A percentile compares a stretch with the other conserved stretches of the same genome.
phyloP scores from a whole-genome alignment of 2,329 filamentous ascomycete species.

The Paecilomyces sp. region DNA sequence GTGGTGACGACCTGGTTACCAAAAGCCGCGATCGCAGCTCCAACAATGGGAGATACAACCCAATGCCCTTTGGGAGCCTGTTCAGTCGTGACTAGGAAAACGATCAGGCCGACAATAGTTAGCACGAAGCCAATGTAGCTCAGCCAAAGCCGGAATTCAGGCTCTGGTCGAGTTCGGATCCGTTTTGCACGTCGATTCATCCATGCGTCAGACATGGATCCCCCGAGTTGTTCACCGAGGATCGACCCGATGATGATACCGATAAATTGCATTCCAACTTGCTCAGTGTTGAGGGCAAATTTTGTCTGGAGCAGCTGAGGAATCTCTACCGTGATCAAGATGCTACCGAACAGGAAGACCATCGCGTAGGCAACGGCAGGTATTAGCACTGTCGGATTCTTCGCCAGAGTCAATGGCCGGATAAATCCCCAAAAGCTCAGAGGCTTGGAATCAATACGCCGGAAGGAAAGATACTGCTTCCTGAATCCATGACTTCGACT shows the following conservation, averaged over 20 bases:
- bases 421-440: slow-evolving; percentile 45
- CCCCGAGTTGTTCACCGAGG: slow-evolving; percentile 54
- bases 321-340: slow-evolving; percentile 52
- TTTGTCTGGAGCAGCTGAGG: slow-evolving; percentile 51
- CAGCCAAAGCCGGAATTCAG: slow-evolving; percentile 53
- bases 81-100: slow-evolving; percentile 48
- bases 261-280: slow-evolving; percentile 53
- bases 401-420: slow-evolving; percentile 42
- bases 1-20: slow-evolving; percentile 58
- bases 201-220: slow-evolving; percentile 48
- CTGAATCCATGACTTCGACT: slow-evolving; percentile 29
- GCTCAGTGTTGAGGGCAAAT: slow-evolving; percentile 51
- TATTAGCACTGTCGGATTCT: slow-evolving; percentile 42
- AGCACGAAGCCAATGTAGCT: slow-evolving; percentile 47
- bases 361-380: slow-evolving; percentile 50
- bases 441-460: slow-evolving; percentile 48
- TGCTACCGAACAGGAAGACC: slow-evolving; percentile 49
- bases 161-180: slow-evolving; percentile 30
- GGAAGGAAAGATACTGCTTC: slow-evolving; percentile 38
- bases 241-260: slow-evolving; percentile 52
- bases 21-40: slow-evolving; percentile 44
- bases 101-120: slow-evolving; percentile 45
- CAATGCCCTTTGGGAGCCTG: slow-evolving; percentile 37
- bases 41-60: slow-evolving; percentile 52
- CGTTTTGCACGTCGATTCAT: slow-evolving; percentile 38